Base-by-base conservation (phyloP, 768 basidiomycete genomes). In the Amanita phalloides region DNA sequence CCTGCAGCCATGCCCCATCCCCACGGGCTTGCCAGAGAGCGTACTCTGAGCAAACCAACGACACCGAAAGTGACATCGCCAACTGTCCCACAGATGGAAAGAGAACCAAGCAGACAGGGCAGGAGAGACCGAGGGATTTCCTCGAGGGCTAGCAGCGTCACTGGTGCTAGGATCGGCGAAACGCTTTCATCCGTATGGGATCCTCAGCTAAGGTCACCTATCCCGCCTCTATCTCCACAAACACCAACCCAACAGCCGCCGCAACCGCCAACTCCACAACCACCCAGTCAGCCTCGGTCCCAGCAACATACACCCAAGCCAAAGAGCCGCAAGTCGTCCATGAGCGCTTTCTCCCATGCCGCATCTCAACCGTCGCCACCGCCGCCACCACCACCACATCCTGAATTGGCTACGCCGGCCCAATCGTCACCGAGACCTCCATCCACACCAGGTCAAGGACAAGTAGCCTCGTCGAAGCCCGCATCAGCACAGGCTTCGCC, bases 161-260 rank as follows among this genome's bases (percentile, higher is more conserved):
- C 51, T 26, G 45, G 50, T 11, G 53, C 70, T 10, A 67, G 63
- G 48, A 67, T 78, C 20, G 71, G 60, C 1, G 67, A 78, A 1
- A 58, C 71, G 4, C 70, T 78, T 41, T 69, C 60, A 20, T 69
- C 76, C 0, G 66, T 78, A 4, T 79, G 79, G 77, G 80, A 57
- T 51, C 39, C 55, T 13, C 57, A 45, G 32, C 49, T 44, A 32
- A 42, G 32, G 37, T 49, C 39, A 13, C 57, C 23, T 50, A 53
- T 46, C 45, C 53, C 20, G 41, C 37, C 17, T 39, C 51, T 28
- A 30, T 48, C 51, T 8, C 54, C 39, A 3, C 48, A 38, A 38
- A 58, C 58, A 17, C 55, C 63, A 2, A 53, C 54, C 1, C 61
- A 30, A 35, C 47, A 21, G 17, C 33, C 35, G 17, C 45, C 14